These are phyloP conservation scores for Lycium barbarum DNA, from an alignment of 257 asterid genomes.

Conservation along the genomic window DNA sequence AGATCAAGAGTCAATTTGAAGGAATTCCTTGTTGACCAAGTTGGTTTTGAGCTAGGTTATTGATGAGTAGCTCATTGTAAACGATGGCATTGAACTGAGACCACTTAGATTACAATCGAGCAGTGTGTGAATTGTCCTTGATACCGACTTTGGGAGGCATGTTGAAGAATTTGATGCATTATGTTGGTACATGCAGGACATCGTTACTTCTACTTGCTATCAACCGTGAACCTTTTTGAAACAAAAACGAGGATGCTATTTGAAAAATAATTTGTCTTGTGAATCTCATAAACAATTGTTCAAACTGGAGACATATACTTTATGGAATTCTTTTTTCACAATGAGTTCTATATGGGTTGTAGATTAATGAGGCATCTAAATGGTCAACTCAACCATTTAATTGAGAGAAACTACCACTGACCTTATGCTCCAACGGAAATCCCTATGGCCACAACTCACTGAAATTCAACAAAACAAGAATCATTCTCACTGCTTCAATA, in stretches of 20 bases:
- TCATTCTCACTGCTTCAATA: not conserved
- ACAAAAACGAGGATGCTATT: not conserved
- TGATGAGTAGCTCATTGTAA: not conserved
- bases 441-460: constrained; percentile 34
- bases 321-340: not conserved
- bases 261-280: not conserved
- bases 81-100: too few species aligned
- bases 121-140: not conserved
- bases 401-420: not conserved
- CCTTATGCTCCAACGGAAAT: not conserved
- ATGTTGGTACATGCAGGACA: not conserved
- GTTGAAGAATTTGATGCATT: not conserved
- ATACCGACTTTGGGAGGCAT: not conserved
- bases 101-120: not conserved
- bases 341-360: not conserved
- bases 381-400: not conserved
- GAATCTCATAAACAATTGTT: not conserved
- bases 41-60: not conserved
- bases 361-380: not conserved
- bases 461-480: constrained; percentile 22
- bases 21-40: too few species aligned
- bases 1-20: too few species aligned
- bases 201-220: not conserved
- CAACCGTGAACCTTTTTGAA: not conserved
- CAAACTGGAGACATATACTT: too few species aligned